Evolutionary conservation across 306 rosid genomes (phyloP).

Genomic region (Ormosia semicastrata): DNA sequence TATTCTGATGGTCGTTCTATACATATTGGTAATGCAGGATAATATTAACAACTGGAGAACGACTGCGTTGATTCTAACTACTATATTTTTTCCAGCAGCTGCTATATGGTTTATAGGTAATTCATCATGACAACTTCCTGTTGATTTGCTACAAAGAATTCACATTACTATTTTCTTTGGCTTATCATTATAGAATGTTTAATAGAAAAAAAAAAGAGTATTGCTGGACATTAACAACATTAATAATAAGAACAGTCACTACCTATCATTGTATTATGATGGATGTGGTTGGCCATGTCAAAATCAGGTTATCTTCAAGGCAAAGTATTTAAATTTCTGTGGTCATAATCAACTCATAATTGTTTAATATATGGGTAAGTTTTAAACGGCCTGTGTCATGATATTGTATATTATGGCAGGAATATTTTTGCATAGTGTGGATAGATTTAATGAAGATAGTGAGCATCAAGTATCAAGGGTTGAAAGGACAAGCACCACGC

Average conservation of each 20-base stretch:
- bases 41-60: slow-evolving; percentile 71
- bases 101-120: slow-evolving; percentile 79
- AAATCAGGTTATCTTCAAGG: not conserved
- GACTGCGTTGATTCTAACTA: slow-evolving; percentile 69
- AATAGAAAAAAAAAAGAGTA: not conserved
- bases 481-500: slow-evolving; percentile 47
- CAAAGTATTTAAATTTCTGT: not conserved
- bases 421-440: slow-evolving; percentile 56
- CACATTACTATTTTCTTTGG: not conserved
- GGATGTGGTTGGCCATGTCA: not conserved
- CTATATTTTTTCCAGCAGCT: slow-evolving; percentile 73
- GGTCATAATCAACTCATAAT: not conserved
- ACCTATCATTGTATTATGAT: not conserved
- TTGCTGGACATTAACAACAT: no score
- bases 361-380: not conserved
- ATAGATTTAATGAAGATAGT: slow-evolving; percentile 60
- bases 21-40: slow-evolving; percentile 55
- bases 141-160: slow-evolving; percentile 2
- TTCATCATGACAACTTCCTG: slow-evolving; percentile 8
- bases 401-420: slow-evolving; percentile 47
- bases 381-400: not conserved
- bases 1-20: not conserved
- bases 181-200: not conserved
- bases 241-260: no score
- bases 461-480: slow-evolving; percentile 28